phyloP scores from a whole-genome alignment of 2,329 filamentous ascomycete species.

The Cercospora canescens region DNA sequence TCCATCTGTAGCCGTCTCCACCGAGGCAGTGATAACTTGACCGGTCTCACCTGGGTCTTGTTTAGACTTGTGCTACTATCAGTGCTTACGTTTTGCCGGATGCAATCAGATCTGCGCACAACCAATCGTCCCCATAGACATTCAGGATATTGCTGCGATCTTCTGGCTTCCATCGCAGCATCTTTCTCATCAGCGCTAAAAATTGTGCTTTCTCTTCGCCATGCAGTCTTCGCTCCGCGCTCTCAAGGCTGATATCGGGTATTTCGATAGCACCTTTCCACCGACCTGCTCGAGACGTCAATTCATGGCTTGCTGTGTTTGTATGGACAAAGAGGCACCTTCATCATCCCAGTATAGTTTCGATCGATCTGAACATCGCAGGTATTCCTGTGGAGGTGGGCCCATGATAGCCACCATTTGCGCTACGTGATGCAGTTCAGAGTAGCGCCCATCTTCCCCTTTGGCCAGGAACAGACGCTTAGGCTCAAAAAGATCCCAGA shows the following conservation, averaged over 20 bases:
- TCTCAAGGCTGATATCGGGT: background rate
- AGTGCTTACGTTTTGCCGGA: background rate
- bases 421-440: background rate
- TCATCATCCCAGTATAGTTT: background rate
- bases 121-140: background rate
- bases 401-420: background rate
- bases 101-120: background rate
- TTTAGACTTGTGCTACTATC: background rate
- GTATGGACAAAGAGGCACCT: background rate
- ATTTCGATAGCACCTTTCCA: background rate
- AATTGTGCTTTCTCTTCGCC: background rate
- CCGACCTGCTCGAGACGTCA: background rate
- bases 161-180: background rate
- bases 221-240: background rate
- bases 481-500: background rate
- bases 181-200: background rate
- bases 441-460: background rate
- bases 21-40: conserved; percentile 4
- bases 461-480: background rate
- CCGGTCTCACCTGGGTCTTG: conserved; percentile 2
- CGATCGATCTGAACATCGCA: background rate
- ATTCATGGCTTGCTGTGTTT: background rate
- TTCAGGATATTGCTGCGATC: background rate
- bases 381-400: background rate
- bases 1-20: background rate